Evolutionary conservation across 2,329 filamentous ascomycete genomes (phyloP).

Genomic region (Phialocephala subalpina): DNA sequence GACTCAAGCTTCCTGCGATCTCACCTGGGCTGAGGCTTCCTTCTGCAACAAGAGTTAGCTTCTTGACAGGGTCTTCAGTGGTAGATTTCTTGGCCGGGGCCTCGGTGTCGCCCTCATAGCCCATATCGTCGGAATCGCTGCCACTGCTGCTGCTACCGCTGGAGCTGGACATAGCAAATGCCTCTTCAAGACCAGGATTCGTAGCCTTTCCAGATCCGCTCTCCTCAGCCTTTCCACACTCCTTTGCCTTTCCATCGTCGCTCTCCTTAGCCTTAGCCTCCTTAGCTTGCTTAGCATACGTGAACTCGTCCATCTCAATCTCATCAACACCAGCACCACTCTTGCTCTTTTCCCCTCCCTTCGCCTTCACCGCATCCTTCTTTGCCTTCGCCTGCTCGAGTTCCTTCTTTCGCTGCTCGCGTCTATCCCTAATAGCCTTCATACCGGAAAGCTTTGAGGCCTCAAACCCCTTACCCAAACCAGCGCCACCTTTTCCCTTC

Average conservation of each 20-base stretch:
- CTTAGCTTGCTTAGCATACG: too few relatives aligned
- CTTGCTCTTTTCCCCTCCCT: not conserved
- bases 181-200: not conserved
- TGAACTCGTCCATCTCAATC: too few relatives aligned
- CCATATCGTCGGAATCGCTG: not conserved
- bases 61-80: too few relatives aligned
- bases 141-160: not conserved
- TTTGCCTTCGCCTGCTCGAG: not conserved
- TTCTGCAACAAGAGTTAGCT: too few relatives aligned
- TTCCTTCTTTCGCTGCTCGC: too few relatives aligned
- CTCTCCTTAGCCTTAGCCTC: not conserved
- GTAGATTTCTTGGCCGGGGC: too few relatives aligned
- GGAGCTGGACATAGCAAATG: not conserved
- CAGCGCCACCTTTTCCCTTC: too few relatives aligned
- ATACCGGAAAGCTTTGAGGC: too few relatives aligned
- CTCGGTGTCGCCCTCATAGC: conserved; percentile 3
- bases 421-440: too few relatives aligned
- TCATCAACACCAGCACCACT: not conserved
- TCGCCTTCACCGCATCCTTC: not conserved
- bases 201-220: not conserved
- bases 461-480: too few relatives aligned
- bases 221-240: not conserved
- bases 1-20: too few relatives aligned
- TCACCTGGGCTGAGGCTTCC: too few relatives aligned
- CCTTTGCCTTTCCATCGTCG: not conserved